Base-by-base conservation (phyloP, 2,329 filamentous ascomycete species). In the Nothophaeocryptopus gaeumannii region DNA sequence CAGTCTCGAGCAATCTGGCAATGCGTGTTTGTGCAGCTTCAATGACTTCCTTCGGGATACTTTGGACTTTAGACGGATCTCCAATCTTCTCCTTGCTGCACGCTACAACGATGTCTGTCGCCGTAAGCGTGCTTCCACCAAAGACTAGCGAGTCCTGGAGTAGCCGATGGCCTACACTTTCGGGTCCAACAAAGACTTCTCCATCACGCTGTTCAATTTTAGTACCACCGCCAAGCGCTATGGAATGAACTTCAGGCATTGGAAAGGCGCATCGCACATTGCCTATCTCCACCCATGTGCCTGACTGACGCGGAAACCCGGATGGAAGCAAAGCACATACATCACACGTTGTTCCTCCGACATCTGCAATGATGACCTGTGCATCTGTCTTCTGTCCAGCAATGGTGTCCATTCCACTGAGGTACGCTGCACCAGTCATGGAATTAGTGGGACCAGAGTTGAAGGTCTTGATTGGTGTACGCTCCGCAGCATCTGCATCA, bases 281-380 rank as follows among this genome's bases (percentile, higher is more conserved):
- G 5, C 39, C 39, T n/a, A 42, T 42, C 14, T 42, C 39, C n/a
- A 42, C 39, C 39, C 39, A 42, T 3, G 39, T 42, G n/a, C 30
- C 39, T 32, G 39, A 29, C 14, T 42, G 39, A 13, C 39, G 13
- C 8, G 39, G 39, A 15, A 42, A 42, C n/a, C 39, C 39, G 26
- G 39, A 42, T 5, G 39, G 39, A 2, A 42, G 39, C 13, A 42
- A 33, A 3, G 39, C 39, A 13, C 39, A 42, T 8, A 42, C 34
- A 15, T 34, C 47, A 36, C 47, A 38, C 5, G 32, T 44, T 12
- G 39, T 39, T 20, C 20, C 40, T 32, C 39, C 47, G 13, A 45
- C 40, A 50, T 39, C 38, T 9, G 34, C 43, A 45, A 45, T 15
- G 8, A 45, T 45, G 5, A 45, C 43, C 8, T 45, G 34, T 5